phyloP scores from a whole-genome alignment of 1,284 basidiomycete genomes.

The Taiwanofungus camphoratus region DNA sequence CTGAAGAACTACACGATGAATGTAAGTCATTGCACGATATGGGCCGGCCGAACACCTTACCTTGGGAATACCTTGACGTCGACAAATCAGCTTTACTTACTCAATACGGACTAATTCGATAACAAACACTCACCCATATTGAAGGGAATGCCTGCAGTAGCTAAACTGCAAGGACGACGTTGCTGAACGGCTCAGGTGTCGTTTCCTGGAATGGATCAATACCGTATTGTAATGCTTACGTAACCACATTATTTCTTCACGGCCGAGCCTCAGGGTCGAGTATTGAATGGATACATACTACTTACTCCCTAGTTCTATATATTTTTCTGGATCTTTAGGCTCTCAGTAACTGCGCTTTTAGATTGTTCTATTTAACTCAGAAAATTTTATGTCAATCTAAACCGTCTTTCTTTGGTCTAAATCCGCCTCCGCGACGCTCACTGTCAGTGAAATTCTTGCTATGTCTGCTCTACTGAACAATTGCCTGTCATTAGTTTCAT shows the following conservation, averaged over 20 bases:
- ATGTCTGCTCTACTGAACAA: neutral
- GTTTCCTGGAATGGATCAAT: neutral
- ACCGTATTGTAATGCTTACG: neutral
- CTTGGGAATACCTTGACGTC: conserved; percentile 22
- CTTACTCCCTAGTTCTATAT: no score
- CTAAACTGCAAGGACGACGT: neutral
- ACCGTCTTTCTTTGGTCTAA: no score
- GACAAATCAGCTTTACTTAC: neutral
- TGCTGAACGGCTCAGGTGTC: neutral
- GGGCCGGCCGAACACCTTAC: conserved; percentile 10
- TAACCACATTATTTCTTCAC: neutral
- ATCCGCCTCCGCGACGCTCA: no score
- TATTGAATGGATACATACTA: no score
- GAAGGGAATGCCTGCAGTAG: neutral
- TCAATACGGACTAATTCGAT: neutral
- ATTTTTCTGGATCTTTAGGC: no score
- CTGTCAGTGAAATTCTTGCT: no score
- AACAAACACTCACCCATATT: neutral
- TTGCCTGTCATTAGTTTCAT: neutral
- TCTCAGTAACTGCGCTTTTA: neutral
- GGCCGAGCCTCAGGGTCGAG: no score
- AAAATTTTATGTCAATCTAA: no score
- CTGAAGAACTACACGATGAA: conserved; percentile 61
- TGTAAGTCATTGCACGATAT: neutral
- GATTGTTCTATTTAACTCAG: neutral